Percentiles rank a stretch among this genome's conserved stretches.
Conservation (phyloP, 352 stramenopile species). For the Thraustochytrium sp. region DNA sequence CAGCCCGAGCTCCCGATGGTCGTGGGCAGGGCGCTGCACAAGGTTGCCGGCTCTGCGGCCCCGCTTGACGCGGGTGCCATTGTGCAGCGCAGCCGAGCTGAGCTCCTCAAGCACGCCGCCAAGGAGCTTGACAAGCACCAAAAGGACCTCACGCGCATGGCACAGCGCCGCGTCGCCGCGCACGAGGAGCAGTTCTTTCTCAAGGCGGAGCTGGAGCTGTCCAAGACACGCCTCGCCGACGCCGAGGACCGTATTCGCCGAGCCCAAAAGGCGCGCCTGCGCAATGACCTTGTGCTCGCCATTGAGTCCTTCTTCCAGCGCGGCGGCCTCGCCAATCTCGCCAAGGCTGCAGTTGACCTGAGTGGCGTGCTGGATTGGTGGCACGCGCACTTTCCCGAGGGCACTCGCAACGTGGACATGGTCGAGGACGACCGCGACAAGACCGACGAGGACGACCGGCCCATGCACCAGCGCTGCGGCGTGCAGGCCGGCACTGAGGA, state of each 20-base stretch:
- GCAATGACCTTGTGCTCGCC: not conserved
- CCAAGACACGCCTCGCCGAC: not conserved
- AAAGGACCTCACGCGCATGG: not conserved
- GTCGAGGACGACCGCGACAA: not conserved
- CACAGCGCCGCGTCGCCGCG: not conserved
- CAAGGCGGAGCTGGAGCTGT: not conserved
- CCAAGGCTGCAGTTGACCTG: not conserved
- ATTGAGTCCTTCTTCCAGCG: conserved; percentile 20
- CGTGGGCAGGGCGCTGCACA: not conserved
- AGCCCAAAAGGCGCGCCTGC: not conserved
- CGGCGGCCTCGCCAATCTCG: not conserved
- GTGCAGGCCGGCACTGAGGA: not conserved
- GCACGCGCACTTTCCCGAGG: not conserved
- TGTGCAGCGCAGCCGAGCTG: not conserved
- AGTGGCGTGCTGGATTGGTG: not conserved
- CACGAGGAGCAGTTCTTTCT: not conserved
- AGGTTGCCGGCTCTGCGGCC: no score
- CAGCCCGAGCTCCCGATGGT: conserved; percentile 30
- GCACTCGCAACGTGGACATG: not conserved
- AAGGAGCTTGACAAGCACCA: not conserved
- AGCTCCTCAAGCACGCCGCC: not conserved
- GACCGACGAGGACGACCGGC: not conserved
- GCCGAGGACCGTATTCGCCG: not conserved
- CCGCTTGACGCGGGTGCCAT: no score
- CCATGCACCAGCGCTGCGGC: not conserved